These are phyloP conservation scores for Gracilaria vermiculophylla DNA, from an alignment of 23 red algal genomes.

Conservation along the genomic window DNA sequence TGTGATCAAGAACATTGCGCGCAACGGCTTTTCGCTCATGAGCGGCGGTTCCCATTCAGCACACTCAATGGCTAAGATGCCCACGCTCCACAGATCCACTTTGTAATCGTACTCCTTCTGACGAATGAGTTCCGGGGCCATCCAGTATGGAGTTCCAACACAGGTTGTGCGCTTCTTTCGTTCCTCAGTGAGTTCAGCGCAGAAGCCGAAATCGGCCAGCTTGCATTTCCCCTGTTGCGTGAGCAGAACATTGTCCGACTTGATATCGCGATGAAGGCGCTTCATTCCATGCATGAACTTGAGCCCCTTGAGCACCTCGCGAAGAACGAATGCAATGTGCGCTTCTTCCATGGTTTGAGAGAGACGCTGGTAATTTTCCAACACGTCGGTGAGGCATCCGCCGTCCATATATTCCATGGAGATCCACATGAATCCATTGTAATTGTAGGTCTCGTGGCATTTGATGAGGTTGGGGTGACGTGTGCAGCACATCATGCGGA, in stretches of 20 bases:
- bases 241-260: slow-evolving; percentile 89
- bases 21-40: slow-evolving; percentile 79
- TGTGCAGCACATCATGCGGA: slow-evolving; percentile 93
- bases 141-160: slow-evolving; percentile 99
- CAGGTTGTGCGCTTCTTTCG: slow-evolving; percentile 80
- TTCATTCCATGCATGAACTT: slow-evolving; percentile 87
- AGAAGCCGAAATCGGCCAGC: slow-evolving; percentile 98
- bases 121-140: slow-evolving; percentile 99
- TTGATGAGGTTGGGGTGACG: slow-evolving; percentile 92
- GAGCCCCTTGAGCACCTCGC: slow-evolving; percentile 86
- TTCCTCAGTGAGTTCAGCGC: slow-evolving; percentile 81
- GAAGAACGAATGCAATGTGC: slow-evolving; percentile 86
- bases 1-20: slow-evolving; percentile 95
- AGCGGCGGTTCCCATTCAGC: slow-evolving; percentile 92
- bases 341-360: slow-evolving; percentile 58
- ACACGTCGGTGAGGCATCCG: slow-evolving; percentile 85
- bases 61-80: slow-evolving; percentile 93
- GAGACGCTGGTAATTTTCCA: slow-evolving; percentile 71
- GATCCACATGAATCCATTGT: slow-evolving; percentile 80
- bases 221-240: slow-evolving; percentile 56
- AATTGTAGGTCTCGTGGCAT: slow-evolving; percentile 85
- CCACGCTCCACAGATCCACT: slow-evolving; percentile 94
- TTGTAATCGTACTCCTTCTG: slow-evolving; percentile 87
- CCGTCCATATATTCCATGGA: slow-evolving; percentile 96
- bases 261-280: slow-evolving; percentile 94